These are phyloP conservation scores for Phialemoniopsis sp. DNA, from an alignment of 2,329 filamentous ascomycete genomes.

Conservation along the genomic window DNA sequence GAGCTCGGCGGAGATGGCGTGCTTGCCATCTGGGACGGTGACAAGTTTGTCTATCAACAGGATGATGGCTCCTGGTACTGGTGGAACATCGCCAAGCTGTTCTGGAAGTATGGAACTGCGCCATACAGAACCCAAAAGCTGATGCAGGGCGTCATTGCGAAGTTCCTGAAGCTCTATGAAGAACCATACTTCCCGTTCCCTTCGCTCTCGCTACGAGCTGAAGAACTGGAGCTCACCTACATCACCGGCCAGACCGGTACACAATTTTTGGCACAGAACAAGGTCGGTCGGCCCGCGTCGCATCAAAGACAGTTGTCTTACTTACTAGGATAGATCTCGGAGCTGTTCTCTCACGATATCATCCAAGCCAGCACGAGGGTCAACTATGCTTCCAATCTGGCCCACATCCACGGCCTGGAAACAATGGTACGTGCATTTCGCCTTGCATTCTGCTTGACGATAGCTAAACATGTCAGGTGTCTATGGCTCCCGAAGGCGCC, in stretches of 20 bases:
- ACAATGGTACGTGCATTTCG: constrained; percentile 68
- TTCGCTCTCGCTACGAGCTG: constrained; percentile 65
- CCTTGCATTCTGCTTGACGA: no score
- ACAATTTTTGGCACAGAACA: constrained; percentile 65
- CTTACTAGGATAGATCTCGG: constrained; percentile 43
- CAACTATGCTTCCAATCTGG: constrained; percentile 89
- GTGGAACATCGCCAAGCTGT: constrained; percentile 75
- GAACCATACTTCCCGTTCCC: constrained; percentile 79
- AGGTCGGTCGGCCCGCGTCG: constrained; percentile 31
- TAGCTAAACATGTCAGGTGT: no score
- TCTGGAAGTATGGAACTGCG: constrained; percentile 81
- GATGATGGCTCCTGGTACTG: constrained; percentile 58
- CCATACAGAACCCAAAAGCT: constrained; percentile 70
- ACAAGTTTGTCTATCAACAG: constrained; percentile 65
- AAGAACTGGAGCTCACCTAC: constrained; percentile 62
- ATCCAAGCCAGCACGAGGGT: constrained; percentile 89
- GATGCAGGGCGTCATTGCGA: constrained; percentile 65
- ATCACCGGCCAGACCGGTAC: constrained; percentile 69
- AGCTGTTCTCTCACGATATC: constrained; percentile 70
- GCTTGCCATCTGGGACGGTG: constrained; percentile 82
- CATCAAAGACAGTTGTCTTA: neutral
- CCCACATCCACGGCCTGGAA: constrained; percentile 82
- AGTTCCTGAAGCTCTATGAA: constrained; percentile 78
- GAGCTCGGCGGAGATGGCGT: constrained; percentile 46
- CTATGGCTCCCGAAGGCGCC: constrained; percentile 83